Base-by-base conservation (phyloP, 306 rosid genomes). In the Fagus sylvatica region DNA sequence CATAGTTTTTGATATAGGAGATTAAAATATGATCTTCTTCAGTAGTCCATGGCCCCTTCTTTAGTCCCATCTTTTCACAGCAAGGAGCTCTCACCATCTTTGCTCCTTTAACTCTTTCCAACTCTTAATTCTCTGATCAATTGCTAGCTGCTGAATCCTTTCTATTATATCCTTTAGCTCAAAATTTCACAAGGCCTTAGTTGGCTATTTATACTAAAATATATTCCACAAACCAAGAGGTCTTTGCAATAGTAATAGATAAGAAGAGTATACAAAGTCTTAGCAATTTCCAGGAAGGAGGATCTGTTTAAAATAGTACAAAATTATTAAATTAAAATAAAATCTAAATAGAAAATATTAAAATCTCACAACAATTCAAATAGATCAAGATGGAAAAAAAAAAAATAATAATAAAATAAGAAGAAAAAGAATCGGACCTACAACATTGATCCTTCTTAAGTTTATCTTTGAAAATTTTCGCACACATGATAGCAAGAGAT, bases 1-100 rank as follows among this genome's bases (percentile, higher is more conserved):
- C 98, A 76, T 88, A 77, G 11, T 76, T 77, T 7, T 87, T 76
- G 55, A 96, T 83, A 79, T 79, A 91, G 69, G 93, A 87, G 2
- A 64, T 76, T 74, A 96, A 85, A 75, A 93, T 77, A 67, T 87
- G 85, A 79, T 96, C 98, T 90, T 96, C 99, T 37, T 96, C 93
- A 17, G 88, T 43, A 34, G 93, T 84, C 99, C 99, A 96, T 19
- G 99, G 97, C 71, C 99, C 99, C 69, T 79, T 96, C 80, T 91
- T 96, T 76, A 96, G 46, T 39, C 99, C 99, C 91, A 87, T 89
- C 79, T 96, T 96, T 55, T 91, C 96, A 78, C 99, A 93, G 87
- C 99, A 96, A 78, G 99, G 97, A 86, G 96, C 92, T 87, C 99
- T 85, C 85, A 78, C 99, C 99, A 96, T 95, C 6, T 78, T 78